Base-by-base conservation (phyloP, 306 rosid species). In the Calophaca sinica region DNA sequence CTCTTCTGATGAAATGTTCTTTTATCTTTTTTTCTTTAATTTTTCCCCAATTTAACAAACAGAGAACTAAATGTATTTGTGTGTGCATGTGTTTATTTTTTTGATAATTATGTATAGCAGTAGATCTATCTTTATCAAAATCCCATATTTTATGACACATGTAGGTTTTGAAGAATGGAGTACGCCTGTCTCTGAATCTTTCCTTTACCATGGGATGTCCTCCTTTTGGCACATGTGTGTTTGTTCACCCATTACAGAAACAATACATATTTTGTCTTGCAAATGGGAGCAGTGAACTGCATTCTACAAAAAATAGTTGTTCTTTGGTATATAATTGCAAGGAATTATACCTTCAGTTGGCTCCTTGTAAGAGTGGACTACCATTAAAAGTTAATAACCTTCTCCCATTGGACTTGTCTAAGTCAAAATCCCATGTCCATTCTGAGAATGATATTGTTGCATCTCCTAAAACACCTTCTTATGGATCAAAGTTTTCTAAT, bases 391-490 rank as follows among this genome's bases (percentile, higher is more conserved):
- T 32, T 76, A 65, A 77, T 81, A 70, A 67, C 15, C 14, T 74
- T 2, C 63, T 79, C 39, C 76, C 79, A 14, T 72, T 55, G 61
- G 67, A 73, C 66, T 70, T 76, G 66, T 74, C 84, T 73, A 69
- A 70, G 7, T 78, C 70, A 33, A 86, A 84, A 60, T 73, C 80
- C 53, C 67, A 7, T 69, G 72, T 50, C 62, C 73, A 45, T 63
- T 62, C 64, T 48, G 89, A 81, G 79, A 87, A 65, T 82, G 90
- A 83, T 69, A 49, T 33, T 59, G 36, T 57, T 76, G 81, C 87
- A 70, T 87, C 97, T 72, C 96, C 96, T 32, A 86, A 53, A 72
- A 93, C 98, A 62, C 98, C 98, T 67, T 83, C 83, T 79, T 63
- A 78, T 86, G 83, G 45, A 72, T 87, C 88, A 42, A 86, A 72